Evolutionary conservation across 805 yeast genomes (phyloP), one percentile per base, ranked within the genome.

Genomic region (Candida mattraensis): DNA sequence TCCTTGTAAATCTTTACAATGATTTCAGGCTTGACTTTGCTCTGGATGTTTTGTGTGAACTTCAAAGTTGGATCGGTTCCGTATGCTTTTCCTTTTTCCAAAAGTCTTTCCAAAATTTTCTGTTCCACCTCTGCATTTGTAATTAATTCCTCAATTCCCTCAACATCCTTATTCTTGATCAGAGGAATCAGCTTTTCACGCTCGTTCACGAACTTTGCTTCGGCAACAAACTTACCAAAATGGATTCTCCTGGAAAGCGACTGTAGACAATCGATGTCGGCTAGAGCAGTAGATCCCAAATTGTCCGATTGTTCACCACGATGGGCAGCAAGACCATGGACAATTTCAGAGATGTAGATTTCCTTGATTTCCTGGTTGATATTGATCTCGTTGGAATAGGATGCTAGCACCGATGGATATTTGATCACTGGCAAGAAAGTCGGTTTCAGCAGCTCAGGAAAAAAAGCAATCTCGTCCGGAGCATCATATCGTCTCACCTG

Each of bases 221-320:
- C 99, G 5, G 99, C 99, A 7, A 93, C 99, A 69, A 91, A 93
- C 63, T 85, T 86, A 32, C 99, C 99, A 64, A 91, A 93, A 63
- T 93, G 99, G 49, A 93, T 87, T 57, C 99, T 74, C 53, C 99
- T 72, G 7, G 95, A 84, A 28, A 93, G 64, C 5, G 95, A 82
- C 61, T 93, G 96, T 47, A 93, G 70, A 47, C 84, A 78, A 48
- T 85, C 95, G 39, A 91, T 84, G 57, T 93, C 99, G 44, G 87
- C 70, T 24, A 78, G 67, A 3, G 95, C 81, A 24, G 93, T 86
- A 18, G 95, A 83, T 1, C 99, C 99, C 37, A 79, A 69, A 60
- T 89, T 93, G 56, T 88, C 96, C 26, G 70, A 66, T 53, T 88
- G 94, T 38, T 88, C 94, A 2, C 87, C 83, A 21, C 61, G 54